phyloP scores from a whole-genome alignment of 495 filamentous ascomycete genomes.

The Neurospora sp. region DNA sequence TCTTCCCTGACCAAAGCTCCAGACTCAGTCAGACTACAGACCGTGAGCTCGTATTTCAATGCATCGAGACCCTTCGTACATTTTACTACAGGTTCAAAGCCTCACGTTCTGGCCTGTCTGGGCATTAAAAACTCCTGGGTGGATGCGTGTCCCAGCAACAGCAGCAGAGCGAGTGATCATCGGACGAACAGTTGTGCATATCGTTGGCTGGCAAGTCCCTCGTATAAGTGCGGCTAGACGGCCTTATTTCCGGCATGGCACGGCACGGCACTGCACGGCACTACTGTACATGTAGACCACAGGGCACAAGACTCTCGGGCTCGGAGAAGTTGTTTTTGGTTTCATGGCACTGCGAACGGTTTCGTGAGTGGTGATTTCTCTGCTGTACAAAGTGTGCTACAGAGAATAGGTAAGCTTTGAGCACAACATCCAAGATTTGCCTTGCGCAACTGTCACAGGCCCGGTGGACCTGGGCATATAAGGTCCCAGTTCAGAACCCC shows the following conservation, averaged over 20 bases:
- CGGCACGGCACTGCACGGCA: not conserved
- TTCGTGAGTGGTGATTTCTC: not conserved
- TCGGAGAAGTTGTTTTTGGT: not conserved
- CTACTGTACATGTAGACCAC: not conserved
- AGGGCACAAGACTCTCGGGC: not conserved
- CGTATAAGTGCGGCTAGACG: not conserved
- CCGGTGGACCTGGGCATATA: too few species aligned
- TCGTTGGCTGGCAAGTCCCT: not conserved
- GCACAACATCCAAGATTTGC: not conserved
- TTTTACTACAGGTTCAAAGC: not conserved
- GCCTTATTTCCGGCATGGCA: not conserved
- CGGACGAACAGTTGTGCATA: not conserved
- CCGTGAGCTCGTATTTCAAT: not conserved
- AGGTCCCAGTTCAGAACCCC: too few species aligned
- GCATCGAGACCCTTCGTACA: not conserved
- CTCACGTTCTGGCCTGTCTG: not conserved
- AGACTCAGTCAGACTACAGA: too few species aligned
- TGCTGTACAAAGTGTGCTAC: not conserved
- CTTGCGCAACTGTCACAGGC: too few species aligned
- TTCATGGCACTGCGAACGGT: not conserved
- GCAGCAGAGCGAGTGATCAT: not conserved
- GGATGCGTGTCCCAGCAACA: not conserved
- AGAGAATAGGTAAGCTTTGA: not conserved
- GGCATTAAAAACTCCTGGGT: too few species aligned
- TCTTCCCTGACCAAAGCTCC: not conserved